These are phyloP conservation scores for Microbotryomycetes sp. DNA, from an alignment of 1,284 basidiomycete species.

Conservation along the genomic window DNA sequence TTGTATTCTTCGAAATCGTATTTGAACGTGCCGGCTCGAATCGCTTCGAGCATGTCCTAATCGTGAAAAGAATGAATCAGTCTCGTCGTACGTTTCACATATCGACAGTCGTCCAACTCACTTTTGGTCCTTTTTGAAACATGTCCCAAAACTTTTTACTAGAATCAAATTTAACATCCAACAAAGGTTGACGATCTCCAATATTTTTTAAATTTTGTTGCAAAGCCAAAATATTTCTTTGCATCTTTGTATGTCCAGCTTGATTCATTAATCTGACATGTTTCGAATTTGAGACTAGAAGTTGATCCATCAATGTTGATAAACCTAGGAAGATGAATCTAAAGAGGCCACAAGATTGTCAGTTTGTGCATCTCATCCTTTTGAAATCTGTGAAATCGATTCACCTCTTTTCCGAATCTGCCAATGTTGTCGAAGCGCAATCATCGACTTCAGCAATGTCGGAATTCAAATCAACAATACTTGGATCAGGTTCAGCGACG, in stretches of 20 bases:
- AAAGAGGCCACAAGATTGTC: conserved; percentile 2
- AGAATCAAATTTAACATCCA: conserved; percentile 63
- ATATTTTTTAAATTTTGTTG: conserved; percentile 87
- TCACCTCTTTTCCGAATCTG: conserved; percentile 60
- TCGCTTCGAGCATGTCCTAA: conserved; percentile 67
- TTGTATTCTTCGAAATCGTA: conserved; percentile 88
- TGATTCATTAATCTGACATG: conserved; percentile 64
- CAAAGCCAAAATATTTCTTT: conserved; percentile 81
- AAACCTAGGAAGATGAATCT: conserved; percentile 85
- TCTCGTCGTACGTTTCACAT: not conserved
- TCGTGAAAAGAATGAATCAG: too few species aligned
- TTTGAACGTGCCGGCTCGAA: conserved; percentile 49
- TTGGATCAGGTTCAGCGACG: conserved; percentile 82
- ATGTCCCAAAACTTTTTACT: conserved; percentile 75
- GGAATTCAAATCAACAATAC: conserved; percentile 78
- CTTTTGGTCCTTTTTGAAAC: conserved; percentile 66
- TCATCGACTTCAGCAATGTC: conserved; percentile 75
- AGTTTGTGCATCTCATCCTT: not conserved
- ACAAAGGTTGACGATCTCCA: conserved; percentile 47
- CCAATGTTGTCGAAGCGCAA: conserved; percentile 57
- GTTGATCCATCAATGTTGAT: conserved; percentile 75
- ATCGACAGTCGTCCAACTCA: conserved; percentile 42
- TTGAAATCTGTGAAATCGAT: conserved; percentile 34
- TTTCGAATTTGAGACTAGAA: conserved; percentile 69
- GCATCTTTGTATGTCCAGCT: conserved; percentile 79